Percentiles rank a stretch among this genome's conserved stretches.
Conservation (phyloP, 2,329 filamentous ascomycete species). For the Thelonectria olida region DNA sequence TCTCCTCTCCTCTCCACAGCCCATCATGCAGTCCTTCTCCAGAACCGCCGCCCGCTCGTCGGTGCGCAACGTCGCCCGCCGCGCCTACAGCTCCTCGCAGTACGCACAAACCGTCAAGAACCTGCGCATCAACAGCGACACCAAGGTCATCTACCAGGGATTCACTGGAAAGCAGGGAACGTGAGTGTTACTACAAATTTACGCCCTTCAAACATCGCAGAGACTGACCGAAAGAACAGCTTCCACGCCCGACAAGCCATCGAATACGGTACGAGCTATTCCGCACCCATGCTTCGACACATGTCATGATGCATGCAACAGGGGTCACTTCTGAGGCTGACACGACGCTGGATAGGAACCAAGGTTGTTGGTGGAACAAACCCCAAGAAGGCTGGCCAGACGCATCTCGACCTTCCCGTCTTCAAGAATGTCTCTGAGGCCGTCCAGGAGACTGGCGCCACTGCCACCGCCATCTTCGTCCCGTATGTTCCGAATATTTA, state of each 20-base stretch:
- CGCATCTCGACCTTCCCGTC: constrained; percentile 90
- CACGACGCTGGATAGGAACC: constrained; percentile 69
- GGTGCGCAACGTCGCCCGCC: constrained; percentile 71
- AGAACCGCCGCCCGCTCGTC: constrained; percentile 74
- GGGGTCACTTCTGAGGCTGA: constrained; percentile 38
- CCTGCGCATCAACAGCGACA: constrained; percentile 91
- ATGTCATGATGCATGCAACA: constrained; percentile 40
- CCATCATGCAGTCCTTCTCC: constrained; percentile 85
- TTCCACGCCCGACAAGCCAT: constrained; percentile 99
- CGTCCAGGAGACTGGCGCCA: constrained; percentile 89
- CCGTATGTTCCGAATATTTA: constrained; percentile 67
- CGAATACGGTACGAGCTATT: constrained; percentile 82
- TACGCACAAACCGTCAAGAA: constrained; percentile 82
- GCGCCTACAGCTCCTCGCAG: constrained; percentile 79
- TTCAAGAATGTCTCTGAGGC: constrained; percentile 91
- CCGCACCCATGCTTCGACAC: constrained; percentile 33
- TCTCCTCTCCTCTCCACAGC: constrained; percentile 20
- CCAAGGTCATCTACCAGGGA: constrained; percentile 95
- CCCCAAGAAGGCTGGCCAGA: constrained; percentile 95
- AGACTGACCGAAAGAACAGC: constrained; percentile 56
- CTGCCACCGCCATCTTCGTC: constrained; percentile 94
- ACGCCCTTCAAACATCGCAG: neutral
- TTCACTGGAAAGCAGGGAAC: constrained; percentile 98
- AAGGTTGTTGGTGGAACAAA: constrained; percentile 98
- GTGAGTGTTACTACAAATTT: constrained; percentile 60